phyloP scores from a whole-genome alignment of 1,284 basidiomycete species.

The Naganishia sp. region DNA sequence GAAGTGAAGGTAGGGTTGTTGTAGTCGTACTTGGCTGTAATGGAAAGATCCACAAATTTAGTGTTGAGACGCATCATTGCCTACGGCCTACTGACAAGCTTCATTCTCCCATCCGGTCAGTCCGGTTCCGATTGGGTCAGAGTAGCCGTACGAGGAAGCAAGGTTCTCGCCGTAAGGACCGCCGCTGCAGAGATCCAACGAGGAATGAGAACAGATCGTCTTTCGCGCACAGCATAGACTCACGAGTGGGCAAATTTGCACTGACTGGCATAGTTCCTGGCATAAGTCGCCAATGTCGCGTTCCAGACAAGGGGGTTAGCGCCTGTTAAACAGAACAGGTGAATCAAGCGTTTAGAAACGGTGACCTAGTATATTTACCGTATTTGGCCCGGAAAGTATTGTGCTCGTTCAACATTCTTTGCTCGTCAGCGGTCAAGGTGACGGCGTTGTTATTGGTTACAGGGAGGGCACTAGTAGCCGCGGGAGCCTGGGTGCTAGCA shows the following conservation, averaged over 20 bases:
- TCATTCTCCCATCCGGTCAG: conserved; percentile 47
- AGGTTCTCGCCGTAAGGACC: conserved; percentile 36
- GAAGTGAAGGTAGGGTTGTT: conserved; percentile 38
- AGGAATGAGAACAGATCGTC: background rate
- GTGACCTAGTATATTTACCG: conserved; percentile 6
- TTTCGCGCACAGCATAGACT: background rate
- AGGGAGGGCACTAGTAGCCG: conserved; percentile 1
- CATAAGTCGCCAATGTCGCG: conserved; percentile 15
- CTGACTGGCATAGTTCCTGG: conserved; percentile 16
- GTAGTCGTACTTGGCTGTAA: conserved; percentile 37
- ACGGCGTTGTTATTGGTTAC: conserved; percentile 9
- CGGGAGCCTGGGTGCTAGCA: background rate
- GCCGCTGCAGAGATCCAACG: background rate
- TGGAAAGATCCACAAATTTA: conserved; percentile 27
- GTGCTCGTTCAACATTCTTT: conserved; percentile 22
- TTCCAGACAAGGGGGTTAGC: conserved; percentile 27
- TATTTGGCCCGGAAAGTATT: conserved; percentile 30
- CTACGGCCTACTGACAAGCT: conserved; percentile 37
- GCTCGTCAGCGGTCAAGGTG: conserved; percentile 20
- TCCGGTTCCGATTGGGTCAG: conserved; percentile 37
- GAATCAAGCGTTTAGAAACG: background rate
- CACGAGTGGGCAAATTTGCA: conserved; percentile 28
- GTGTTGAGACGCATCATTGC: conserved; percentile 4
- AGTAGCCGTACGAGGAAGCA: conserved; percentile 41
- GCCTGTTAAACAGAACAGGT: conserved; percentile 10